These are phyloP conservation scores for Fusarium multiceps DNA, from an alignment of 2,329 filamentous ascomycete genomes.

Conservation along the genomic window DNA sequence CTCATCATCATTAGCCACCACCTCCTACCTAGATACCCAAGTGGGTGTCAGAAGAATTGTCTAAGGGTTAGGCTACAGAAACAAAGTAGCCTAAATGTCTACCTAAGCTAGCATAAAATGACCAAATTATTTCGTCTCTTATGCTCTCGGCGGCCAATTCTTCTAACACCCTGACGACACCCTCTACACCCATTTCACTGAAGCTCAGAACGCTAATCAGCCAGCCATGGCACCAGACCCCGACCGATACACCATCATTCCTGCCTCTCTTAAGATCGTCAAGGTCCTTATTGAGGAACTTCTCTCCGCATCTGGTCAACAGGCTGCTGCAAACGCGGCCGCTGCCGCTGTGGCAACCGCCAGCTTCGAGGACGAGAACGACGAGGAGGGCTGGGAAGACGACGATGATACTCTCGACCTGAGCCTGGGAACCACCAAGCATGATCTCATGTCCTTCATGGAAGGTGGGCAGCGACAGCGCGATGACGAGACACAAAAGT, in stretches of 20 bases:
- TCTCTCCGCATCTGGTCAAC: conserved; percentile 78
- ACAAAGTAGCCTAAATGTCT: too few species aligned
- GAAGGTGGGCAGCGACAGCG: conserved; percentile 72
- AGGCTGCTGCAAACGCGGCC: conserved; percentile 69
- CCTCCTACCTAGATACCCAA: too few species aligned
- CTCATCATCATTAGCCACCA: too few species aligned
- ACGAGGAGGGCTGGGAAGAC: conserved; percentile 91
- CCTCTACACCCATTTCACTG: conserved; percentile 26
- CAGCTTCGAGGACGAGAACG: conserved; percentile 71
- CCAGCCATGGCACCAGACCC: conserved; percentile 68
- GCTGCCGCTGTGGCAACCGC: conserved; percentile 71
- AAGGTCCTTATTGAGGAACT: conserved; percentile 96
- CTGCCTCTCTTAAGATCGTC: conserved; percentile 92
- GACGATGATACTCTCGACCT: conserved; percentile 81
- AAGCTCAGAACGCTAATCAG: conserved; percentile 45
- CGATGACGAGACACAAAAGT: conserved; percentile 91
- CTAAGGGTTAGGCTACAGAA: too few species aligned
- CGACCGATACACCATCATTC: conserved; percentile 87
- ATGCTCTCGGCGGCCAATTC: too few species aligned
- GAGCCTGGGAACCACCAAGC: conserved; percentile 73
- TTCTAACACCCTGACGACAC: too few species aligned
- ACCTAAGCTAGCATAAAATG: too few species aligned
- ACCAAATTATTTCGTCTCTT: too few species aligned
- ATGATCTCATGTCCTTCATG: conserved; percentile 83
- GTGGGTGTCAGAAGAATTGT: too few species aligned